Percentiles rank a stretch among this genome's conserved stretches.
Conservation (phyloP, 768 basidiomycete species). For the Filobasidium wieringae region DNA sequence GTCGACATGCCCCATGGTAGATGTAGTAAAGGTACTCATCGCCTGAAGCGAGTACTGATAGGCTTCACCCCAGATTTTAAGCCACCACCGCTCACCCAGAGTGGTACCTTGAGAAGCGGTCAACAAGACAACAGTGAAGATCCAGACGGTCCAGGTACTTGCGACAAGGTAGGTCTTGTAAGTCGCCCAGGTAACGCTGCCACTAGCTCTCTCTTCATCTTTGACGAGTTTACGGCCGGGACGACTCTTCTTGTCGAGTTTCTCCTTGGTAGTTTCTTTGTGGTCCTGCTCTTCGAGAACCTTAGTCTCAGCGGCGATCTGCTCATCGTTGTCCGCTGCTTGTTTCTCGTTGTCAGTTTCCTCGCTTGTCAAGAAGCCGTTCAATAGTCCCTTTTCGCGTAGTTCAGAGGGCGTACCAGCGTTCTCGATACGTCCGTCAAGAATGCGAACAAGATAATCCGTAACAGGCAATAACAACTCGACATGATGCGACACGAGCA, state of each 20-base stretch:
- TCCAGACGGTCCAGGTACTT: conserved; percentile 32
- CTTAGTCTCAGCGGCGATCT: conserved; percentile 12
- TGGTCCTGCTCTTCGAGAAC: conserved; percentile 15
- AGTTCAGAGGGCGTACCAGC: conserved; percentile 60
- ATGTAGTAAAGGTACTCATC: neutral
- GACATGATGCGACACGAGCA: conserved; percentile 67
- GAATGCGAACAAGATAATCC: conserved; percentile 61
- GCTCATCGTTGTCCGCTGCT: conserved; percentile 26
- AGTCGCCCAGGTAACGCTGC: conserved; percentile 66
- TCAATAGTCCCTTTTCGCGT: conserved; percentile 51
- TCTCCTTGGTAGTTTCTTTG: conserved; percentile 25
- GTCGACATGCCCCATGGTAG: neutral
- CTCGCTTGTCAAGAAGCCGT: conserved; percentile 49
- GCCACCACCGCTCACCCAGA: conserved; percentile 46
- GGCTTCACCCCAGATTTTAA: conserved; percentile 65
- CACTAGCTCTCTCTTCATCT: conserved; percentile 68
- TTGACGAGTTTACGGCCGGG: conserved; percentile 46
- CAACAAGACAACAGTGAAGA: conserved; percentile 43
- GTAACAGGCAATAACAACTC: conserved; percentile 67
- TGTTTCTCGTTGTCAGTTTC: conserved; percentile 27
- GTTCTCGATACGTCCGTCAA: conserved; percentile 67
- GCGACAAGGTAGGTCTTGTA: conserved; percentile 44
- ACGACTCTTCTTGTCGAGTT: conserved; percentile 27
- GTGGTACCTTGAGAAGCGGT: conserved; percentile 36
- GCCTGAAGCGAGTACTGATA: conserved; percentile 1